phyloP scores from a whole-genome alignment of 2,329 filamentous ascomycete genomes.

The Nothophoma quercina region DNA sequence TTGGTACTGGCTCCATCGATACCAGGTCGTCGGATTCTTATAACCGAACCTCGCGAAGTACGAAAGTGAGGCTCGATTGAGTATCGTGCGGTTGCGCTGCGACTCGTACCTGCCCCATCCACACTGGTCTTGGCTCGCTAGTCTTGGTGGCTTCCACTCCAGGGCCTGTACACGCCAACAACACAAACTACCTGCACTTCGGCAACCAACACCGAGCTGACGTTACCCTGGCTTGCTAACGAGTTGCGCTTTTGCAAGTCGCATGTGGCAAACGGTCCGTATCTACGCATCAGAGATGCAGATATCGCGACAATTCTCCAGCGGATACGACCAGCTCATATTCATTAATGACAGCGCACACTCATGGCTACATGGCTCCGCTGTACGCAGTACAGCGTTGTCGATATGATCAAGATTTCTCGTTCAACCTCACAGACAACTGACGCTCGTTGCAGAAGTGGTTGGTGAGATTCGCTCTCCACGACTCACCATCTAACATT shows the following conservation, averaged over 20 bases:
- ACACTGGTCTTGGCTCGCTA: conserved; percentile 5
- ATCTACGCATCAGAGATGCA: no score
- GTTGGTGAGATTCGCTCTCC: no score
- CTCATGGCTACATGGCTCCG: no score
- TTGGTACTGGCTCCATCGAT: conserved; percentile 17
- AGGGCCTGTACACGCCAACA: not conserved
- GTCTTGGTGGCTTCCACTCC: not conserved
- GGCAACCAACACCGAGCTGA: not conserved
- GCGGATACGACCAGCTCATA: no score
- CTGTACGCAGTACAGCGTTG: no score
- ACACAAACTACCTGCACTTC: not conserved
- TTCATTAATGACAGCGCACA: no score
- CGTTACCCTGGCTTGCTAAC: not conserved
- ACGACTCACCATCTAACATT: no score
- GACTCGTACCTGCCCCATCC: conserved; percentile 12
- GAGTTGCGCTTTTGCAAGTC: not conserved
- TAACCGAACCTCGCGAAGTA: conserved; percentile 5
- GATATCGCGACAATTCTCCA: no score
- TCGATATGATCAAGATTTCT: no score
- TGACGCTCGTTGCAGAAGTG: no score
- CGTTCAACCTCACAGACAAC: no score
- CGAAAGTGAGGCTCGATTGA: conserved; percentile 16
- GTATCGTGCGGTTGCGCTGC: not conserved
- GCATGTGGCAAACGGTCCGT: not conserved
- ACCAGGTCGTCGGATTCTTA: conserved; percentile 24